These are phyloP conservation scores for Curvularia spicifera DNA, from an alignment of 2,329 filamentous ascomycete species.

Conservation along the genomic window DNA sequence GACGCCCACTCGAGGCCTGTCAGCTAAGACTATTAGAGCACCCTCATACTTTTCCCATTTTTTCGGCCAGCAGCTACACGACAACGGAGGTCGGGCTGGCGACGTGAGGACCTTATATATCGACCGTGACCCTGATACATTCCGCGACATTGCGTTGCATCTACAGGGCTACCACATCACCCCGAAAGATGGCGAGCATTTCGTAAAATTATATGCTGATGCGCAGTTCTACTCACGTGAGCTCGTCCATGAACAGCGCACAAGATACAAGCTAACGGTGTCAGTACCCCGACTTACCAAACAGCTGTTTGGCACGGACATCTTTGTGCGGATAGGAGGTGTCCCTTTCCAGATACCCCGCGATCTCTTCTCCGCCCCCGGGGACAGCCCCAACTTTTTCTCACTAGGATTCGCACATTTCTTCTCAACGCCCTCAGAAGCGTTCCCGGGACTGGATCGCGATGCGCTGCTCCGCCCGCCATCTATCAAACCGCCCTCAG, in stretches of 20 bases:
- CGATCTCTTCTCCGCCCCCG: slow-evolving; percentile 82
- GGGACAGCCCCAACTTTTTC: slow-evolving; percentile 96
- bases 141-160: slow-evolving; percentile 87
- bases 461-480: slow-evolving; percentile 83
- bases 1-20: not conserved
- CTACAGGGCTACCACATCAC: slow-evolving; percentile 87
- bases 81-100: slow-evolving; percentile 64
- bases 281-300: slow-evolving; percentile 86
- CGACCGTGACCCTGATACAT: slow-evolving; percentile 88
- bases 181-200: slow-evolving; percentile 82
- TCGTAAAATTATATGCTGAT: slow-evolving; percentile 90
- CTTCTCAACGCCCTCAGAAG: slow-evolving; percentile 78
- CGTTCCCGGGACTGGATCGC: slow-evolving; percentile 85
- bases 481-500: slow-evolving; percentile 79
- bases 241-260: slow-evolving; percentile 36
- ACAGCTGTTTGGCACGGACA: slow-evolving; percentile 88
- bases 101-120: slow-evolving; percentile 86
- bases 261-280: slow-evolving; percentile 17
- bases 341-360: slow-evolving; percentile 88
- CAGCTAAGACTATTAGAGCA: slow-evolving; percentile 68
- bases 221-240: slow-evolving; percentile 90
- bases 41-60: slow-evolving; percentile 97
- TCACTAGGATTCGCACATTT: slow-evolving; percentile 87
- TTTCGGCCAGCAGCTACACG: slow-evolving; percentile 80
- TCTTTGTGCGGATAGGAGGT: slow-evolving; percentile 89